These are phyloP conservation scores for Effrenium voratum DNA, from an alignment of 73 alveolate genomes.

Conservation along the genomic window DNA sequence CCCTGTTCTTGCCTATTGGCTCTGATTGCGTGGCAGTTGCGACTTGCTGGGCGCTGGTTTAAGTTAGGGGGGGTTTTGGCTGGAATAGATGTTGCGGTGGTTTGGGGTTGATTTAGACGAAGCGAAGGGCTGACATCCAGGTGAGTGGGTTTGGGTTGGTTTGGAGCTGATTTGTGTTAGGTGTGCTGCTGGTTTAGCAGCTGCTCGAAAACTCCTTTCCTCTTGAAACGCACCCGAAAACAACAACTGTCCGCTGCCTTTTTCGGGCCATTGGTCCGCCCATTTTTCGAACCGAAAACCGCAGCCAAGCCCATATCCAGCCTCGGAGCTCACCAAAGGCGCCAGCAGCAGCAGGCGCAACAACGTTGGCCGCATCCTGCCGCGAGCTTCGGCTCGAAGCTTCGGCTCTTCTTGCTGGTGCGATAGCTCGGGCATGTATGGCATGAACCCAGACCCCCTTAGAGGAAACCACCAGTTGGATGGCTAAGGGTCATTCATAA, in stretches of 20 bases:
- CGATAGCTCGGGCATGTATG: too few species aligned
- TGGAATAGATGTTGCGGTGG: background rate
- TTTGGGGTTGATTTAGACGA: background rate
- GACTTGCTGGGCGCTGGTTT: too few species aligned
- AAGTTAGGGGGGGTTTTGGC: too few species aligned
- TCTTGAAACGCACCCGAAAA: background rate
- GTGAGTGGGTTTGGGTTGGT: background rate
- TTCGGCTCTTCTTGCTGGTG: too few species aligned
- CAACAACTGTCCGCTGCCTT: background rate
- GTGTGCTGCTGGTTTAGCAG: background rate
- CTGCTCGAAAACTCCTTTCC: background rate
- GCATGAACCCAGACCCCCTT: too few species aligned
- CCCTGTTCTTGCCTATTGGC: too few species aligned
- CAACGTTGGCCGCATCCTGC: slow-evolving; percentile 56
- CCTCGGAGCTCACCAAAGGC: background rate
- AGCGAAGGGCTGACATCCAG: background rate
- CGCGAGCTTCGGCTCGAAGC: too few species aligned
- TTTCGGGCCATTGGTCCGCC: background rate
- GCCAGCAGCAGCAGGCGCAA: background rate
- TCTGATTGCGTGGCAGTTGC: too few species aligned
- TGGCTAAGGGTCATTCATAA: too few species aligned
- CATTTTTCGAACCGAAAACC: background rate
- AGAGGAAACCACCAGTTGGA: too few species aligned
- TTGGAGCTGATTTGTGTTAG: background rate
- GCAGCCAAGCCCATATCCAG: background rate